Base-by-base conservation (phyloP, 495 filamentous ascomycete genomes). In the Aspergillus avenaceus region DNA sequence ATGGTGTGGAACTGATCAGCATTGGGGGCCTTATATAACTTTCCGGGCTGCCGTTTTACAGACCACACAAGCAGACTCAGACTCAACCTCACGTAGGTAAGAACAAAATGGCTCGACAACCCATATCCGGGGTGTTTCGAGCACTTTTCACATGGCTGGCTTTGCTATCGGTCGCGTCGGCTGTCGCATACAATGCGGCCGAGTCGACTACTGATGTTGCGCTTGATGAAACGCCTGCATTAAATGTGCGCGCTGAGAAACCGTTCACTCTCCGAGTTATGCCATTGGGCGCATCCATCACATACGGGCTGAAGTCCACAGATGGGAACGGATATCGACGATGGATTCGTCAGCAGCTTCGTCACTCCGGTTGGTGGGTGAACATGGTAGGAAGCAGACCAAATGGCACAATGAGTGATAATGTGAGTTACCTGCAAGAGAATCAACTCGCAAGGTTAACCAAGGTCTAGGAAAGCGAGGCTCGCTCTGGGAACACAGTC, bases 281-380 rank as follows among this genome's bases (percentile, higher is more conserved):
- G 61, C 76, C 79, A 21, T 67, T 82, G 19, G 81, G 81, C 22
- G 80, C 79, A 9, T 83, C 80, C 0, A 81, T 84, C 53, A 82
- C 80, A 3, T 65, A 69, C 36, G 81, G 81, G 19, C 75, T 72
- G 37, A 60, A 60, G 23, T 79, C 75, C 1, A 69, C 61, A 2
- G 75, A 77, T 44, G 69, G 72, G 16, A 75, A 80, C 59, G 79
- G 80, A 14, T 84, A 79, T 56, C 76, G 81, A 59, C 59, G 71
- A 41, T 41, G 49, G 40, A 61, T 78, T 1, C 63, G 75, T 7
- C 52, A 65, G 27, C 62, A 70, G 44, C 55, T 75, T 22, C 62
- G 67, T 13, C 66, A 55, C 41, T 47, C 52, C 2, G 70, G 68
- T 3, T 69, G 64, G 65, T 52, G 63, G 19, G 75, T 80, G 11